These are phyloP conservation scores for Picochlorum costavermella DNA, from an alignment of 139 green algal genomes.

Conservation along the genomic window DNA sequence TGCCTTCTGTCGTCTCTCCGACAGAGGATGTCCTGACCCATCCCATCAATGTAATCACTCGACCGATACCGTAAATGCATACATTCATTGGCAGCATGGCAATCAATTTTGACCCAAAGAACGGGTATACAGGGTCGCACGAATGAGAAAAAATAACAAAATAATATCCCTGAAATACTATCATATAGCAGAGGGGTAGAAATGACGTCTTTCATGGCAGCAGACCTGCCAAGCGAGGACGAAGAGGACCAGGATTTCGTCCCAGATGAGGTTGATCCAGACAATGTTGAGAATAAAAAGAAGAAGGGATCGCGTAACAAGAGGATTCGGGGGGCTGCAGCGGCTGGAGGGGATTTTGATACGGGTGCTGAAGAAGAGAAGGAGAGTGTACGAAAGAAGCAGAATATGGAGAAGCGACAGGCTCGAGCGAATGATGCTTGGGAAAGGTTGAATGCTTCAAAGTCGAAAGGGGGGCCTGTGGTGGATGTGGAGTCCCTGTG, in stretches of 20 bases:
- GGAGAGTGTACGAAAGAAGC: slow-evolving; percentile 11
- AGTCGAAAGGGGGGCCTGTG: background rate
- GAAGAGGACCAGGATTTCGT: slow-evolving; percentile 66
- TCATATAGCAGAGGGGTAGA: background rate
- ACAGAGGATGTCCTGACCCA: no score
- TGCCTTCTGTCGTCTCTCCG: no score
- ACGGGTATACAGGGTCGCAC: no score
- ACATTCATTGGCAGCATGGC: no score
- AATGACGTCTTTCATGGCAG: slow-evolving; percentile 22
- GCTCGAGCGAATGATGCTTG: slow-evolving; percentile 35
- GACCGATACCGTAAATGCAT: no score
- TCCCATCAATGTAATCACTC: no score
- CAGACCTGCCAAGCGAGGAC: slow-evolving; percentile 50
- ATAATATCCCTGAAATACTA: background rate
- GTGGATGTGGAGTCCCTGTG: slow-evolving; percentile 16
- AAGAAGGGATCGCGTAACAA: slow-evolving; percentile 10
- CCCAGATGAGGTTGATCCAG: slow-evolving; percentile 32
- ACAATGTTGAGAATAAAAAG: slow-evolving; percentile 10
- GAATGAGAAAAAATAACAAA: background rate
- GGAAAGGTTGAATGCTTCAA: slow-evolving; percentile 22
- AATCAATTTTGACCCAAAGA: no score
- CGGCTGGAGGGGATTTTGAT: slow-evolving; percentile 22
- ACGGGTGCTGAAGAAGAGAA: slow-evolving; percentile 6
- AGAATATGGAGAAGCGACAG: slow-evolving; percentile 16
- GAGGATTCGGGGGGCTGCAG: slow-evolving; percentile 20